Conservation (phyloP, 768 basidiomycete species). For the Polyporus arcularius region DNA sequence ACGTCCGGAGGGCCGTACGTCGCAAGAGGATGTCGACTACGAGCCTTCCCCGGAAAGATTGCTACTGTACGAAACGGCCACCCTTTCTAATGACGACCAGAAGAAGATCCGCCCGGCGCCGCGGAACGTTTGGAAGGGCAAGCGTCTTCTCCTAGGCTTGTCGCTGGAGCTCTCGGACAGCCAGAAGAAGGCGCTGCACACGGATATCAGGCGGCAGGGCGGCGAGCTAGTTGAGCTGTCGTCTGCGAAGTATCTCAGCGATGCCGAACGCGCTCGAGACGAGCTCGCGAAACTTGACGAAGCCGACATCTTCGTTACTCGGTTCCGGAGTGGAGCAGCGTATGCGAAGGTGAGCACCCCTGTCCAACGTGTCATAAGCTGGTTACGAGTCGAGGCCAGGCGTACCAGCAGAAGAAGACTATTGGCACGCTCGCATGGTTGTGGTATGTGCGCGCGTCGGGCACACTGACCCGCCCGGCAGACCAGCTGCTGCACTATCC, state of each 20-base stretch:
- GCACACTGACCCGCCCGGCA: slow-evolving; percentile 60
- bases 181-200: slow-evolving; percentile 55
- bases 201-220: slow-evolving; percentile 61
- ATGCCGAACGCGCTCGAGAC: slow-evolving; percentile 30
- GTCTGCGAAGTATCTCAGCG: slow-evolving; percentile 18
- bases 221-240: slow-evolving; percentile 45
- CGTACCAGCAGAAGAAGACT: slow-evolving; percentile 54
- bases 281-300: slow-evolving; percentile 46
- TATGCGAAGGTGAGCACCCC: slow-evolving; percentile 62
- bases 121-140: slow-evolving; percentile 56
- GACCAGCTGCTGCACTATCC: slow-evolving; percentile 88
- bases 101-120: slow-evolving; percentile 15
- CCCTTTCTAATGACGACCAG: slow-evolving; percentile 24
- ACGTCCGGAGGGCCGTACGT: slow-evolving; percentile 28
- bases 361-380: background rate
- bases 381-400: slow-evolving; percentile 43
- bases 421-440: slow-evolving; percentile 86
- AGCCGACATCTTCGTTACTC: slow-evolving; percentile 76
- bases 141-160: slow-evolving; percentile 60
- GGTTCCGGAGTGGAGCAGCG: slow-evolving; percentile 65
- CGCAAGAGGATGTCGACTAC: slow-evolving; percentile 25
- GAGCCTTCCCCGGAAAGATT: slow-evolving; percentile 36
- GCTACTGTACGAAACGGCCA: slow-evolving; percentile 37
- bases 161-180: slow-evolving; percentile 55
- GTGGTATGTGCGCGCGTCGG: slow-evolving; percentile 71